Percentiles rank a stretch among this genome's conserved stretches.
Conservation (phyloP, 208 protist species). For the Crithidia sp. region DNA sequence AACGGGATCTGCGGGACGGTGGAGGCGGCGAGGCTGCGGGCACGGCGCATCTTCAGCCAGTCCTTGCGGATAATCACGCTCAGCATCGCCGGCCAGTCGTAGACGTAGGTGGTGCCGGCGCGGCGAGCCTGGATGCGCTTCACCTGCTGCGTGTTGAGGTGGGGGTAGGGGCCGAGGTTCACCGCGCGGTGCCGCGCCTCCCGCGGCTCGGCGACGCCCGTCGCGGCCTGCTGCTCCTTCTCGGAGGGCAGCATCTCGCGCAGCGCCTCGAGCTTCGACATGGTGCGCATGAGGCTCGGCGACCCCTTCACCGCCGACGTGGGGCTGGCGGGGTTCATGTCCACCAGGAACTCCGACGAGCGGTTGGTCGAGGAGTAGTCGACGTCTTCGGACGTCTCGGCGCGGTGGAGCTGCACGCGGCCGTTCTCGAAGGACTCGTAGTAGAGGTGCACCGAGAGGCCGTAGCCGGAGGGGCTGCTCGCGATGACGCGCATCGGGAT, state of each 20-base stretch:
- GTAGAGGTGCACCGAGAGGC: constrained; percentile 80
- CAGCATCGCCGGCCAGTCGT: constrained; percentile 96
- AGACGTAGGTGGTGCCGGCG: constrained; percentile 93
- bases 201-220: constrained; percentile 12
- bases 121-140: constrained; percentile 88
- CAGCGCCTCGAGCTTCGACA: constrained; percentile 44
- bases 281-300: constrained; percentile 24
- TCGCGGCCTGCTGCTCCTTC: constrained; percentile 16
- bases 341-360: constrained; percentile 46
- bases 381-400: constrained; percentile 78
- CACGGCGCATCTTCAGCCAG: constrained; percentile 70
- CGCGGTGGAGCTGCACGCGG: constrained; percentile 57
- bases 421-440: constrained; percentile 79
- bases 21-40: constrained; percentile 31
- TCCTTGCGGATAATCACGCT: constrained; percentile 73
- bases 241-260: constrained; percentile 41
- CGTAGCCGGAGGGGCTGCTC: constrained; percentile 78
- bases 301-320: constrained; percentile 10
- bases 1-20: constrained; percentile 44
- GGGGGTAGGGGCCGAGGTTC: constrained; percentile 75
- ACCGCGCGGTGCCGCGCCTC: constrained; percentile 14
- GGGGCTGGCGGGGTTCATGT: constrained; percentile 29
- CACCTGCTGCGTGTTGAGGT: constrained; percentile 54
- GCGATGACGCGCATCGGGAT: constrained; percentile 90
- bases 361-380: constrained; percentile 27